Percentiles rank a stretch among this genome's conserved stretches.
phyloP scores from a whole-genome alignment of 2,329 filamentous ascomycete genomes.

The Pseudopyricularia javanii region DNA sequence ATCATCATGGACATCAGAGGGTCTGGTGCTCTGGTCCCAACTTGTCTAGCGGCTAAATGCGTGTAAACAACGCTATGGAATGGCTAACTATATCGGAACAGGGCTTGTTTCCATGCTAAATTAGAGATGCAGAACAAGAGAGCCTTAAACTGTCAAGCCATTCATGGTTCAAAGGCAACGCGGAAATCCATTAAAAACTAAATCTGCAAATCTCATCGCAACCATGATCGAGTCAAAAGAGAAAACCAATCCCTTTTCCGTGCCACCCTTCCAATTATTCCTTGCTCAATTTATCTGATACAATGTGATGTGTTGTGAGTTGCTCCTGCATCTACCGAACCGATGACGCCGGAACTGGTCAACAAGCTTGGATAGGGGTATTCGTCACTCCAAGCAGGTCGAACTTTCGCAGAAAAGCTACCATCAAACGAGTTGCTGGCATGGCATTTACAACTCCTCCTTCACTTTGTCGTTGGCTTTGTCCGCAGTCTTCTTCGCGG shows the following conservation, averaged over 20 bases:
- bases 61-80: too few relatives aligned
- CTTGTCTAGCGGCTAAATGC: too few relatives aligned
- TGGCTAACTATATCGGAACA: too few relatives aligned
- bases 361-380: background rate
- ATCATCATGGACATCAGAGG: too few relatives aligned
- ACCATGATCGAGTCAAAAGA: background rate
- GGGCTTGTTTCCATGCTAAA: too few relatives aligned
- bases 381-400: background rate
- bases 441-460: constrained; percentile 32
- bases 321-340: background rate
- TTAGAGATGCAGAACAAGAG: background rate
- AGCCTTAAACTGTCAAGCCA: too few relatives aligned
- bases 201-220: background rate
- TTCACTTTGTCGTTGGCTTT: constrained; percentile 25
- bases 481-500: constrained; percentile 32
- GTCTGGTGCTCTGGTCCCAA: too few relatives aligned
- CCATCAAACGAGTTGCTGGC: background rate
- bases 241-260: background rate
- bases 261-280: background rate
- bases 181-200: background rate
- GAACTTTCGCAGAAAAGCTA: background rate
- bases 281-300: background rate
- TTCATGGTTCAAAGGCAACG: background rate
- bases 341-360: background rate
- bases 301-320: background rate